A percentile compares a stretch with the other conserved stretches of the same genome.
These are phyloP conservation scores for Podospora conica DNA, from an alignment of 495 filamentous ascomycete genomes.

Conservation along the genomic window DNA sequence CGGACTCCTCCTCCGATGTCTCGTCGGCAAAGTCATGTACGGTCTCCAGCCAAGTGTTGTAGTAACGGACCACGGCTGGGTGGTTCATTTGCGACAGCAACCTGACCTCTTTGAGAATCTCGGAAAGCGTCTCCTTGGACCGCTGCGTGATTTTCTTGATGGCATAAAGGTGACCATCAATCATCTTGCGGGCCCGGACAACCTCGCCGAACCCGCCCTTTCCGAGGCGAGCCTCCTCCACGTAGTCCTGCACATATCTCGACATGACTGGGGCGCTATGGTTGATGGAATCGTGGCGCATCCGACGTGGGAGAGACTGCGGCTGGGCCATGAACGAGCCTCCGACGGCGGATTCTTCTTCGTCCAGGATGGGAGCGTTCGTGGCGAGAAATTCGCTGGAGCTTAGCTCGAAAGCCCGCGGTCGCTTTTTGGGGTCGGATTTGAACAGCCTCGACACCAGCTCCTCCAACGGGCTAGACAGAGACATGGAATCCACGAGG, in stretches of 20 bases:
- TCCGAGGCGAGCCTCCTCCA: constrained; percentile 79
- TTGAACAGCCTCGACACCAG: constrained; percentile 78
- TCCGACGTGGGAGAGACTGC: constrained; percentile 33
- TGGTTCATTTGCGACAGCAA: constrained; percentile 88
- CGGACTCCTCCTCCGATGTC: constrained; percentile 45
- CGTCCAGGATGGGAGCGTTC: constrained; percentile 49
- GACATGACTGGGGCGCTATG: constrained; percentile 43
- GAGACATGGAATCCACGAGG: constrained; percentile 51
- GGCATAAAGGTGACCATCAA: constrained; percentile 89
- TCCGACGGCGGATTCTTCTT: constrained; percentile 32
- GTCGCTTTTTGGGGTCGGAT: constrained; percentile 71
- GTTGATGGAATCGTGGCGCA: constrained; percentile 47
- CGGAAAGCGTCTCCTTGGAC: constrained; percentile 69
- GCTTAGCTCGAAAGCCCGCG: constrained; percentile 82
- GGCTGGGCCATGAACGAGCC: constrained; percentile 36
- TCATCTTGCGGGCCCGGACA: constrained; percentile 90
- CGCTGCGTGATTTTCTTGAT: constrained; percentile 92
- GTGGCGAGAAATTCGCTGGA: constrained; percentile 78
- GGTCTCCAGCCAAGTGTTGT: constrained; percentile 89
- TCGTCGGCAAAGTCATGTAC: constrained; percentile 49
- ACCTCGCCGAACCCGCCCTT: constrained; percentile 96
- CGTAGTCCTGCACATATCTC: constrained; percentile 80
- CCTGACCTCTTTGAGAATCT: constrained; percentile 87
- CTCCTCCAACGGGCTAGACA: constrained; percentile 71
- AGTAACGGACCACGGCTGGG: constrained; percentile 93